Base-by-base conservation (phyloP, 768 basidiomycete species). In the Aureoboletus auriporus region DNA sequence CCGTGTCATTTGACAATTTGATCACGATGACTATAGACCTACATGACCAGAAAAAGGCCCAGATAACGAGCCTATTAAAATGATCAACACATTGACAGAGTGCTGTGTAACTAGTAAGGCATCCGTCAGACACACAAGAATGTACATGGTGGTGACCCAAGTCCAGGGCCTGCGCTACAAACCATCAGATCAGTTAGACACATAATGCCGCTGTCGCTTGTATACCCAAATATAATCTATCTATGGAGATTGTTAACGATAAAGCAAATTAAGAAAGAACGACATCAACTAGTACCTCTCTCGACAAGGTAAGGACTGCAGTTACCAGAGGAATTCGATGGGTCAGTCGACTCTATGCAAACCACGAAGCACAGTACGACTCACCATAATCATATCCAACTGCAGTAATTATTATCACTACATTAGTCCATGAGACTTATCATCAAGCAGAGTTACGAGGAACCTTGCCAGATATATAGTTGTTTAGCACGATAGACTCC, bases 181-280 rank as follows among this genome's bases (percentile, higher is more conserved):
- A 23, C 20, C 13, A 20, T 20, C 6, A 2, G 11, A 27, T 27
- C n/a, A 12, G n/a, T 44, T 26, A 39, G 38, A 46, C 9, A 10
- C 6, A 35, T 26, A 2, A 3, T 14, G 16, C 16, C 6, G 4
- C 37, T 3, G 10, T 10, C 4, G 2, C 14, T 9, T 26, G 14
- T 2, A 36, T 13, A 54, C 53, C 53, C 53, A 54, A 37, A 54
- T 5, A 17, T 44, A 41, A 6, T 52, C 26, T 33, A 54, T 27
- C 53, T 51, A 8, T 6, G 7, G 4, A 48, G 5, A 39, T 13
- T 3, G 6, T 34, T 26, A 28, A 6, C 6, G 11, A 34, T 4
- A 13, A 17, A n/a, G 13, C 11, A 16, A n/a, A 16, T 3, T 10
- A 8, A 6, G 7, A 12, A 1, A 27, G 13, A 11, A 13, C 8